Percentiles rank a stretch among this genome's conserved stretches.
phyloP scores from a whole-genome alignment of 2,329 filamentous ascomycete species.

The Paecilomyces formosus region DNA sequence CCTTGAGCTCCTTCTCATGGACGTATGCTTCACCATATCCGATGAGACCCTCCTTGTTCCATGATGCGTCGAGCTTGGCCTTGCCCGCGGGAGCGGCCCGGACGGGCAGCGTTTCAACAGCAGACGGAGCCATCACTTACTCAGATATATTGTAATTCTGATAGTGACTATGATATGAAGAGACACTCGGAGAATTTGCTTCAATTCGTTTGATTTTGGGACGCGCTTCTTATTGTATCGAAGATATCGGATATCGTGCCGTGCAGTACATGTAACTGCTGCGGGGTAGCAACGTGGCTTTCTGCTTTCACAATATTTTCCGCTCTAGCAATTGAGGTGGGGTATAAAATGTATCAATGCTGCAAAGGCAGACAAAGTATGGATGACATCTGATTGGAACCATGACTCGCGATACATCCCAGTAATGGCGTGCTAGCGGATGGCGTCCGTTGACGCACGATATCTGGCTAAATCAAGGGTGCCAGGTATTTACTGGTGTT shows the following conservation, averaged over 20 bases:
- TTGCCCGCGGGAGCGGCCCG: constrained; percentile 15
- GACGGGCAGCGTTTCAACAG: constrained; percentile 22
- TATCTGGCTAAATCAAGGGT: background rate
- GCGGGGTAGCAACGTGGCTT: background rate
- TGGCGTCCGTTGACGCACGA: background rate
- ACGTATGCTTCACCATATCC: constrained; percentile 26
- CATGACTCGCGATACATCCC: background rate
- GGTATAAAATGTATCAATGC: background rate
- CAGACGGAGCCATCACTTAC: constrained; percentile 25
- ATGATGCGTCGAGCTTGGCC: constrained; percentile 22
- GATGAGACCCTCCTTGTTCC: constrained; percentile 30
- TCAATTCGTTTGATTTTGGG: background rate
- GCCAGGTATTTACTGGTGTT: background rate
- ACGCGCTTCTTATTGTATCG: background rate
- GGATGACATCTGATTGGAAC: background rate
- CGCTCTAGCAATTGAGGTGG: background rate
- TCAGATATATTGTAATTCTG: background rate
- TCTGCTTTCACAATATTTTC: background rate
- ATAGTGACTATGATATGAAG: background rate
- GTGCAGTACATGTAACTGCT: background rate
- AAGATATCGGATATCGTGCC: background rate
- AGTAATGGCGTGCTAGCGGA: background rate
- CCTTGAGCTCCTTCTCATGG: constrained; percentile 47
- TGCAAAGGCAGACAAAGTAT: background rate
- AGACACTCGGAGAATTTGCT: background rate